Conservation (phyloP, 352 stramenopile genomes). For the Albugo candida region DNA sequence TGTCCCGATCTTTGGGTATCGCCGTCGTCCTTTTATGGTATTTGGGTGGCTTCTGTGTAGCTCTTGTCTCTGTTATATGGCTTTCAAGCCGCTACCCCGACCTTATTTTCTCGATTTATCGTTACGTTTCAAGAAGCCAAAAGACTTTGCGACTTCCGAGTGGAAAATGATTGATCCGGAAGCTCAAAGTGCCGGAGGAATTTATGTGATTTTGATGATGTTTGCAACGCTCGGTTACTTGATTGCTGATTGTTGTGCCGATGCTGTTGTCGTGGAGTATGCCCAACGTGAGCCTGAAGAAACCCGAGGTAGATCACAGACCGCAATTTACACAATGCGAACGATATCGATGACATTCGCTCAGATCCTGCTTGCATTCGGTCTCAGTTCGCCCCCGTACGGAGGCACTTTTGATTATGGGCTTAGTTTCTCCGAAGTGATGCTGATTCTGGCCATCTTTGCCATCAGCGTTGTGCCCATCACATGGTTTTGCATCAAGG, state of each 20-base stretch:
- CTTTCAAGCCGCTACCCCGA: slow-evolving; percentile 13
- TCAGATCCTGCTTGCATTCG: slow-evolving; percentile 31
- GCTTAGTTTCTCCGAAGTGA: slow-evolving; percentile 28
- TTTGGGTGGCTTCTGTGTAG: slow-evolving; percentile 29
- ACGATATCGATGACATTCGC: slow-evolving; percentile 18
- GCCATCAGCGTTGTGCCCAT: slow-evolving; percentile 13
- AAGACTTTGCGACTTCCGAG: slow-evolving; percentile 12
- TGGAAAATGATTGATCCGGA: slow-evolving; percentile 8
- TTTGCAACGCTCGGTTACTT: slow-evolving; percentile 72
- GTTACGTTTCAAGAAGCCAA: slow-evolving; percentile 15
- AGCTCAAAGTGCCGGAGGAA: slow-evolving; percentile 17
- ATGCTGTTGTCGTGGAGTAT: slow-evolving; percentile 53
- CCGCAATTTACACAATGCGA: slow-evolving; percentile 17
- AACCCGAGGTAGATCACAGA: slow-evolving; percentile 22
- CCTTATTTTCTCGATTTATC: slow-evolving; percentile 25
- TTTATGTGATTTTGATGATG: slow-evolving; percentile 50
- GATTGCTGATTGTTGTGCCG: slow-evolving; percentile 63
- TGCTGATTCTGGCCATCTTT: slow-evolving; percentile 13
- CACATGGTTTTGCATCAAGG: slow-evolving; percentile 10
- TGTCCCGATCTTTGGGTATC: slow-evolving; percentile 30
- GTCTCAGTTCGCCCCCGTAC: slow-evolving; percentile 43
- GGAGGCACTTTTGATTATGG: slow-evolving; percentile 28
- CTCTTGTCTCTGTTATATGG: slow-evolving; percentile 23
- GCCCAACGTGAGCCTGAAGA: slow-evolving; percentile 26
- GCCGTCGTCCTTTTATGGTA: slow-evolving; percentile 38